Conservation (phyloP, 257 asterid species). For the Capsicum baccatum region DNA sequence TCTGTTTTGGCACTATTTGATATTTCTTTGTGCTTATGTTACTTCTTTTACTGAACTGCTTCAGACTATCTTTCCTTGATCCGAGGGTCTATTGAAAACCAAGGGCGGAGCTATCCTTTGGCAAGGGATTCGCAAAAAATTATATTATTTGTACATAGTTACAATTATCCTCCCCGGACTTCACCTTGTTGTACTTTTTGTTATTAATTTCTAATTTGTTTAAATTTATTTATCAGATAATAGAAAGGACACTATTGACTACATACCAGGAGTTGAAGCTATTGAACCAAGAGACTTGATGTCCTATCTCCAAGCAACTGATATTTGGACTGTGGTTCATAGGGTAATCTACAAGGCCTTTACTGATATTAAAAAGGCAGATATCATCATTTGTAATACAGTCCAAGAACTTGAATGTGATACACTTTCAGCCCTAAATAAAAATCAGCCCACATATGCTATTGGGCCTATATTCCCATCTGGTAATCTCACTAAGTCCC, state of each 20-base stretch:
- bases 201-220: background rate
- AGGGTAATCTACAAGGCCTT: constrained; percentile 71
- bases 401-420: constrained; percentile 66
- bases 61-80: too few species aligned
- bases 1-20: too few species aligned
- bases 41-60: too few species aligned
- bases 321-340: constrained; percentile 57
- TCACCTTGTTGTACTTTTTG: too few species aligned
- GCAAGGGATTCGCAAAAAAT: too few species aligned
- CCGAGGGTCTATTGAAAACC: too few species aligned
- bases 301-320: constrained; percentile 66
- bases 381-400: constrained; percentile 68
- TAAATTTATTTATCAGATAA: constrained; percentile 39
- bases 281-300: constrained; percentile 64
- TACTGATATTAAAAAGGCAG: constrained; percentile 55
- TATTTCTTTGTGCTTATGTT: too few species aligned
- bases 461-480: constrained; percentile 65
- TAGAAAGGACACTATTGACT: constrained; percentile 57
- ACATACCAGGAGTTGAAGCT: constrained; percentile 69
- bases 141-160: too few species aligned
- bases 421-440: constrained; percentile 56
- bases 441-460: constrained; percentile 57
- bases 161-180: too few species aligned
- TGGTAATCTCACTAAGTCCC: constrained; percentile 48
- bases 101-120: too few species aligned